Conservation (phyloP, 2,329 filamentous ascomycete species). For the Epichloe brachyelytri region DNA sequence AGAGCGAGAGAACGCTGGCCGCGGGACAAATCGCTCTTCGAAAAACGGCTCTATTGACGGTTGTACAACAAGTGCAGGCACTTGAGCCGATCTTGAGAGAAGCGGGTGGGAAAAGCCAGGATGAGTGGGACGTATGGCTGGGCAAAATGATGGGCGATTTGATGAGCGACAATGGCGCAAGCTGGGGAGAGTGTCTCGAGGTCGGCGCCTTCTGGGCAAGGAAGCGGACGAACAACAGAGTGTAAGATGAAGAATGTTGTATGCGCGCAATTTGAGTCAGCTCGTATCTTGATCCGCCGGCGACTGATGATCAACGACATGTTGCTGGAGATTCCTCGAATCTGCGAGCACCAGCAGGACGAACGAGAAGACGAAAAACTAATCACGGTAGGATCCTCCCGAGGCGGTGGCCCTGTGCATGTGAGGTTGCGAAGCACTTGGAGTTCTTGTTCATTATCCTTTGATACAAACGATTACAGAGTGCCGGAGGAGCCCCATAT, state of each 20-base stretch:
- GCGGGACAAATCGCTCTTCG: conserved; percentile 61
- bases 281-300: neutral
- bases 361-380: neutral
- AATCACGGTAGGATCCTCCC: neutral
- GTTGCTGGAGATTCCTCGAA: no score
- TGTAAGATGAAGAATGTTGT: neutral
- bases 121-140: conserved; percentile 88
- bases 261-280: neutral
- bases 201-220: conserved; percentile 82
- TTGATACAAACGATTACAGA: neutral
- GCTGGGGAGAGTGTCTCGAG: conserved; percentile 74
- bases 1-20: conserved; percentile 37
- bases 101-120: conserved; percentile 71
- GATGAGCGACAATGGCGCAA: conserved; percentile 64
- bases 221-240: conserved; percentile 35
- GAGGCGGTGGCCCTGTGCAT: conserved; percentile 4
- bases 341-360: neutral
- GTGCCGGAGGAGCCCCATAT: neutral
- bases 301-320: neutral
- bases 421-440: neutral
- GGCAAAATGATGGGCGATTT: conserved; percentile 77
- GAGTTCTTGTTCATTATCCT: neutral
- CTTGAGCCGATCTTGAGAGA: conserved; percentile 74
- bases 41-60: conserved; percentile 66
- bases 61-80: conserved; percentile 73